A percentile compares a stretch with the other conserved stretches of the same genome.
Evolutionary conservation across 352 stramenopile genomes (phyloP).

Genomic region (Peronospora destructor): DNA sequence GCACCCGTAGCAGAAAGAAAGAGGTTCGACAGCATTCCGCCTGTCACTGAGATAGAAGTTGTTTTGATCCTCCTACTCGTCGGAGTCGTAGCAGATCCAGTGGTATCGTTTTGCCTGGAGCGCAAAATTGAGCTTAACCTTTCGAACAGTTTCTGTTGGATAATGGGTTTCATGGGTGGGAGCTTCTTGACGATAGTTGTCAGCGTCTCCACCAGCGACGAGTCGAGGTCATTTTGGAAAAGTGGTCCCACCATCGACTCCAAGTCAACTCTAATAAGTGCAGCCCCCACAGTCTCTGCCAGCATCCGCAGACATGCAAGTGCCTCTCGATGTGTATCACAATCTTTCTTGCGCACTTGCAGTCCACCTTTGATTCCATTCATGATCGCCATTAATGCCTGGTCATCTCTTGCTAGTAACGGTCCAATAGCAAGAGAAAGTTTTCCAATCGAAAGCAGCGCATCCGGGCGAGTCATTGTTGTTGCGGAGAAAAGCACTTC

Average conservation of each 20-base stretch:
- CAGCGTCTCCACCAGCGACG: constrained; percentile 72
- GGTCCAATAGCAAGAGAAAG: constrained; percentile 74
- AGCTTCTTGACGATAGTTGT: constrained; percentile 84
- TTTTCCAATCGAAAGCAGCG: constrained; percentile 80
- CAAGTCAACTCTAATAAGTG: constrained; percentile 71
- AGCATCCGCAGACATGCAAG: constrained; percentile 80
- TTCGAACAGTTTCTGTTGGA: constrained; percentile 82
- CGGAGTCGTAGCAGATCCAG: constrained; percentile 41
- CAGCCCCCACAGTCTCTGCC: constrained; percentile 62
- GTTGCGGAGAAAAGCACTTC: constrained; percentile 77
- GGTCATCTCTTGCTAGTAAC: constrained; percentile 67
- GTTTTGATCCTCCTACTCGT: constrained; percentile 65
- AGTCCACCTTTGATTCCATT: constrained; percentile 82
- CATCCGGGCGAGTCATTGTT: constrained; percentile 69
- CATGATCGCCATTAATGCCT: constrained; percentile 76
- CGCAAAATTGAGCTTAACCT: constrained; percentile 70
- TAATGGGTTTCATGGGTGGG: constrained; percentile 58
- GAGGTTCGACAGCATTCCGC: constrained; percentile 63
- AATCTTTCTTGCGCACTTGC: constrained; percentile 78
- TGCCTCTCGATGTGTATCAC: constrained; percentile 79
- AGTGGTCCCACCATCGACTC: constrained; percentile 73
- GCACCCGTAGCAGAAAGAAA: constrained; percentile 47
- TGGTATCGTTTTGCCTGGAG: constrained; percentile 41
- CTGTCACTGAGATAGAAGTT: constrained; percentile 62
- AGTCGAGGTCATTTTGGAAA: constrained; percentile 81